phyloP scores from a whole-genome alignment of 2,329 filamentous ascomycete genomes.

The Coccinonectria pachysandricola region DNA sequence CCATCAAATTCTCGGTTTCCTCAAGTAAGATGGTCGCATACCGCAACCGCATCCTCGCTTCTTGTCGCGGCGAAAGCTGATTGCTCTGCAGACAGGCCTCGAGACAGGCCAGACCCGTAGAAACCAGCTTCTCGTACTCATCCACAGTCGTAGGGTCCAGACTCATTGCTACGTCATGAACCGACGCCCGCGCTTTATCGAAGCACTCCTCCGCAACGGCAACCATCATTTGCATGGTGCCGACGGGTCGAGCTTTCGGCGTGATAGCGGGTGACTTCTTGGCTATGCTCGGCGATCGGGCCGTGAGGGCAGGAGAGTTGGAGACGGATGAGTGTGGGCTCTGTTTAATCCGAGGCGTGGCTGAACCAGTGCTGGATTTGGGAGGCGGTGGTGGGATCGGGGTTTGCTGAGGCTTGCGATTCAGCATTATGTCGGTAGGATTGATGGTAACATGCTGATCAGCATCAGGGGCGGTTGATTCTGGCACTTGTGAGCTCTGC shows the following conservation, averaged over 20 bases:
- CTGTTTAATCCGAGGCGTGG: constrained; percentile 21
- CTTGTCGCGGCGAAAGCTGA: constrained; percentile 51
- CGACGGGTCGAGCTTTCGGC: constrained; percentile 32
- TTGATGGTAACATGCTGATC: too few relatives aligned
- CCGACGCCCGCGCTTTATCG: constrained; percentile 48
- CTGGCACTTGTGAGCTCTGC: constrained; percentile 9
- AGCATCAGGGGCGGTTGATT: too few relatives aligned
- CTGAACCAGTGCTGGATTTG: constrained; percentile 11
- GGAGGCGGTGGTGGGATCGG: constrained; percentile 9
- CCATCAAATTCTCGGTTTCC: constrained; percentile 66
- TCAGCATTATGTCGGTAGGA: constrained; percentile 18
- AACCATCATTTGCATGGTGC: constrained; percentile 51
- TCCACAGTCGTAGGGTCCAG: constrained; percentile 36
- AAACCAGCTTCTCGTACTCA: constrained; percentile 63
- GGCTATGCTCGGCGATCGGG: constrained; percentile 29
- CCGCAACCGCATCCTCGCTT: constrained; percentile 58
- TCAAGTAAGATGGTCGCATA: constrained; percentile 63
- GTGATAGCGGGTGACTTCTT: constrained; percentile 33
- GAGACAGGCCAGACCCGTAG: constrained; percentile 62
- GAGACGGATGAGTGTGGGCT: constrained; percentile 30
- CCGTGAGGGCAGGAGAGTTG: constrained; percentile 32
- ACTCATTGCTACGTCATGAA: constrained; percentile 34
- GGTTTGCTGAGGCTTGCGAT: constrained; percentile 7
- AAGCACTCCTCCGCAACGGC: constrained; percentile 71
- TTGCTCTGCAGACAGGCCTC: constrained; percentile 56